These are phyloP conservation scores for Solanum piurae DNA, from an alignment of 257 asterid species.

Conservation along the genomic window DNA sequence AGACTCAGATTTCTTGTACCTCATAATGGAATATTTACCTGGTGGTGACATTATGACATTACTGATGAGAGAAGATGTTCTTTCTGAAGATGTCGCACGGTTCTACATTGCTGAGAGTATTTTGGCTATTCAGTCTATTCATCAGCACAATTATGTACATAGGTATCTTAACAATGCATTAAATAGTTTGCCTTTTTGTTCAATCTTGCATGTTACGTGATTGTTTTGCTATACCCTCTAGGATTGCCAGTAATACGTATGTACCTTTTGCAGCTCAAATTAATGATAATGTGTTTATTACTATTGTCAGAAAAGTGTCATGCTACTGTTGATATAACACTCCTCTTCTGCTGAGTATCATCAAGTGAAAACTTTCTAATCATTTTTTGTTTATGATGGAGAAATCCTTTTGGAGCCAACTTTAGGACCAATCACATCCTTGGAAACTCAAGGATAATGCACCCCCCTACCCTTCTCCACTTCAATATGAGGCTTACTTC, in stretches of 20 bases:
- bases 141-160: slow-evolving; percentile 85
- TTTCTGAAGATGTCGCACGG: slow-evolving; percentile 80
- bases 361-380: not conserved
- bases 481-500: not conserved
- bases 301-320: not conserved
- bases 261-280: not conserved
- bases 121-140: slow-evolving; percentile 93
- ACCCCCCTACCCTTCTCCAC: not conserved
- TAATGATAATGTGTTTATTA: not conserved
- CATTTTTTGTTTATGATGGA: not conserved
- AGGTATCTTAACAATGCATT: slow-evolving; percentile 25
- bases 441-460: not conserved
- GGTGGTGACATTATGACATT: slow-evolving; percentile 99
- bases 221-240: not conserved
- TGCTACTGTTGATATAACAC: not conserved
- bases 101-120: slow-evolving; percentile 91
- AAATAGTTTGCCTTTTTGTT: not conserved
- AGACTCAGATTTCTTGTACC: slow-evolving; percentile 84
- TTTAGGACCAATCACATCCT: not conserved
- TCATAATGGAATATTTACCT: slow-evolving; percentile 95
- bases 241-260: not conserved
- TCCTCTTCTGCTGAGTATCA: not conserved
- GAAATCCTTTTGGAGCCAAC: not conserved
- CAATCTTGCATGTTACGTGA: not conserved
- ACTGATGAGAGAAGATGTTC: slow-evolving; percentile 85